Percentiles rank a stretch among this genome's conserved stretches.
phyloP scores from a whole-genome alignment of 2,329 filamentous ascomycete species.

The Emericellopsis cladophorae region DNA sequence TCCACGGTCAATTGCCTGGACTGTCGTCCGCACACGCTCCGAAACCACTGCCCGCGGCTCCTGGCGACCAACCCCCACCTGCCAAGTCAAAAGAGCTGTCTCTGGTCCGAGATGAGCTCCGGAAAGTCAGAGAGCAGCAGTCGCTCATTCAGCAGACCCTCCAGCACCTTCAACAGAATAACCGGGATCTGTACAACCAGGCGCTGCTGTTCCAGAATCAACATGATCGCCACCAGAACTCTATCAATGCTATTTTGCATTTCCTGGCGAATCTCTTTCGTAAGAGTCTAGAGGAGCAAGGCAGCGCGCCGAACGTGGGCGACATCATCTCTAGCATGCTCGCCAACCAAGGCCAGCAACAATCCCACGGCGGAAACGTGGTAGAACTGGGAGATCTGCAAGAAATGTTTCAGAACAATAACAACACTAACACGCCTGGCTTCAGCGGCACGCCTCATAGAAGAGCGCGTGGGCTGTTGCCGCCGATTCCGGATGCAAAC shows the following conservation, averaged over 20 bases:
- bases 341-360: constrained; percentile 35
- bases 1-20: constrained; percentile 7
- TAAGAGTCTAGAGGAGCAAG: constrained; percentile 78
- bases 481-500: constrained; percentile 33
- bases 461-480: constrained; percentile 39
- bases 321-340: constrained; percentile 75
- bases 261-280: constrained; percentile 96
- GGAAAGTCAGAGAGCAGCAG: constrained; percentile 76
- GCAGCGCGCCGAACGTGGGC: constrained; percentile 61
- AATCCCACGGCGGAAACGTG: constrained; percentile 29
- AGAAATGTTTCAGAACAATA: constrained; percentile 28
- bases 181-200: constrained; percentile 78
- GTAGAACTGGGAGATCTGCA: constrained; percentile 47
- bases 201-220: constrained; percentile 80
- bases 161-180: constrained; percentile 67
- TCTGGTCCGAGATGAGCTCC: constrained; percentile 66
- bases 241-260: constrained; percentile 95
- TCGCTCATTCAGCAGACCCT: constrained; percentile 76
- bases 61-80: constrained; percentile 21
- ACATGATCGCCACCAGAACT: constrained; percentile 94
- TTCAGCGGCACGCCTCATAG: constrained; percentile 27
- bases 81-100: constrained; percentile 61
- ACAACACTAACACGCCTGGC: constrained; percentile 22
- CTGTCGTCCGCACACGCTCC: constrained; percentile 5
- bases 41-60: constrained; percentile 25